Evolutionary conservation across 352 stramenopile species (phyloP).

Genomic region (Aphanomyces cochlioides): DNA sequence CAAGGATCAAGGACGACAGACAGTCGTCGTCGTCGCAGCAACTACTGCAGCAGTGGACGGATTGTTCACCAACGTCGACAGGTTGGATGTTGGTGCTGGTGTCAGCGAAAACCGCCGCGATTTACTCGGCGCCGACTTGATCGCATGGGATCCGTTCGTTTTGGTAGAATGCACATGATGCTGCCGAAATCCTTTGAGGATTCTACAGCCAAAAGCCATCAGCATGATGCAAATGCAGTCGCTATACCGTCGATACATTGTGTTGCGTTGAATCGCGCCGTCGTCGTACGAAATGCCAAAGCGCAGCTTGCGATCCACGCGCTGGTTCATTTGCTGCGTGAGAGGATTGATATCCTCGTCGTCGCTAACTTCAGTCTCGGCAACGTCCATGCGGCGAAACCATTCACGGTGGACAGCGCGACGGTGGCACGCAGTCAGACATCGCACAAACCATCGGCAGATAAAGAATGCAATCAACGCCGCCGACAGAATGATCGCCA

Average conservation of each 20-base stretch:
- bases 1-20: too few species aligned
- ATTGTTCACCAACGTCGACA: too few species aligned
- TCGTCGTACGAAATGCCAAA: slow-evolving; percentile 79
- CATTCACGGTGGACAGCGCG: slow-evolving; percentile 70
- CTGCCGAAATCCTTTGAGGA: slow-evolving; percentile 26
- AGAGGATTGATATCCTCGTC: slow-evolving; percentile 28
- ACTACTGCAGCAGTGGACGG: too few species aligned
- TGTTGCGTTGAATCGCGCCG: slow-evolving; percentile 71
- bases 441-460: slow-evolving; percentile 62
- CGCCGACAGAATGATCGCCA: slow-evolving; percentile 59
- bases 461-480: slow-evolving; percentile 74
- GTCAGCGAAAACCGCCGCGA: too few species aligned
- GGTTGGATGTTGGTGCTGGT: too few species aligned
- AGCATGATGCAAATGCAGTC: not conserved
- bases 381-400: slow-evolving; percentile 62
- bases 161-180: slow-evolving; percentile 11
- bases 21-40: too few species aligned
- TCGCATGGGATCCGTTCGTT: too few species aligned
- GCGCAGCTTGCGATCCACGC: slow-evolving; percentile 66
- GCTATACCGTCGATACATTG: slow-evolving; percentile 35
- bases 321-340: slow-evolving; percentile 29
- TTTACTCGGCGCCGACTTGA: too few species aligned
- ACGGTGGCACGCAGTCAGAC: slow-evolving; percentile 63
- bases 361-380: slow-evolving; percentile 16
- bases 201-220: not conserved